A percentile compares a stretch with the other conserved stretches of the same genome.
phyloP scores from a whole-genome alignment of 1,139 yeast species.

The Hyphopichia fennica region DNA sequence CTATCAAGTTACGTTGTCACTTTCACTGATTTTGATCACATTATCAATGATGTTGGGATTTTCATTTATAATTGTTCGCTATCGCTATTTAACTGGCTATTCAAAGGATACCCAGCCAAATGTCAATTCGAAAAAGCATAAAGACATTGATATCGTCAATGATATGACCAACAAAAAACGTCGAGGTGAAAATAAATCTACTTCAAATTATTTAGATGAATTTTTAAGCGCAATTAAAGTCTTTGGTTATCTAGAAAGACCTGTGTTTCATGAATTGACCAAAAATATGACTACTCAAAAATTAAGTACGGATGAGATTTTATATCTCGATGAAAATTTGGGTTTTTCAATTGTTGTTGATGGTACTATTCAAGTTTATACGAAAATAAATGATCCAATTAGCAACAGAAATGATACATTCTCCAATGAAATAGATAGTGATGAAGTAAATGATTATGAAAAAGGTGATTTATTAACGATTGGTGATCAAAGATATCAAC shows the following conservation, averaged over 20 bases:
- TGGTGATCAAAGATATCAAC: slow-evolving; percentile 62
- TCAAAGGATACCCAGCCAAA: slow-evolving; percentile 25
- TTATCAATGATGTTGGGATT: slow-evolving; percentile 18
- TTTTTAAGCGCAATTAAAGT: slow-evolving; percentile 88
- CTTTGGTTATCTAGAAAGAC: slow-evolving; percentile 87
- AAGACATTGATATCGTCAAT: slow-evolving; percentile 21
- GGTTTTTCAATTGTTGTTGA: slow-evolving; percentile 96
- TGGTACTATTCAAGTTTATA: slow-evolving; percentile 81
- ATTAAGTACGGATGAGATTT: slow-evolving; percentile 71
- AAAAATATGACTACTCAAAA: slow-evolving; percentile 90
- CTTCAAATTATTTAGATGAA: slow-evolving; percentile 70
- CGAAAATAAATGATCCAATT: slow-evolving; percentile 42
- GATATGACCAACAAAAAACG: slow-evolving; percentile 31
- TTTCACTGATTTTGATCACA: slow-evolving; percentile 30
- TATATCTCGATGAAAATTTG: slow-evolving; percentile 67
- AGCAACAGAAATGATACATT: slow-evolving; percentile 2
- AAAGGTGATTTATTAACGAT: slow-evolving; percentile 44
- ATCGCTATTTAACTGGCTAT: slow-evolving; percentile 39
- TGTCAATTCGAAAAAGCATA: slow-evolving; percentile 9
- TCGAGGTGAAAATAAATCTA: slow-evolving; percentile 20
- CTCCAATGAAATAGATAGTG: slow-evolving; percentile 7
- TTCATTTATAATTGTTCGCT: slow-evolving; percentile 35
- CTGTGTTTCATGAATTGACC: slow-evolving; percentile 90
- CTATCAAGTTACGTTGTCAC: slow-evolving; percentile 34
- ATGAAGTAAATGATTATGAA: slow-evolving; percentile 26